Evolutionary conservation across 768 basidiomycete species (phyloP).

Genomic region (Mycena sanguinolenta): DNA sequence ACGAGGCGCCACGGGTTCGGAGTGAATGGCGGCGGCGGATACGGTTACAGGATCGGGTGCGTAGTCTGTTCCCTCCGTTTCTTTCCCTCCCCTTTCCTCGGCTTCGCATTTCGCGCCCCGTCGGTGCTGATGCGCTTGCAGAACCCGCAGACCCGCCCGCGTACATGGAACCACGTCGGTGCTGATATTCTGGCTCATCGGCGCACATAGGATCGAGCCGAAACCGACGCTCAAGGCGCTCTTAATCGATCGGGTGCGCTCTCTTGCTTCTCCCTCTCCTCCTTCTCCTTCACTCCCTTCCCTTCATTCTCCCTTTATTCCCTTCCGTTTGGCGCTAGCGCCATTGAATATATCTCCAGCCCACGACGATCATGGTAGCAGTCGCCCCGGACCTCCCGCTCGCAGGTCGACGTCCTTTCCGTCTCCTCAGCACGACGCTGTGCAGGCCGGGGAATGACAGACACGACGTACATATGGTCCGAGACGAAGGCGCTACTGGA

Average conservation of each 20-base stretch:
- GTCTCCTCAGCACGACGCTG: constrained; percentile 75
- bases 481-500: constrained; percentile 68
- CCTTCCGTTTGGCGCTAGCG: constrained; percentile 67
- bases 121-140: constrained; percentile 45
- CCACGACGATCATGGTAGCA: constrained; percentile 77
- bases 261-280: not conserved
- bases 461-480: constrained; percentile 74
- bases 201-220: constrained; percentile 89
- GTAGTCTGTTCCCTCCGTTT: constrained; percentile 35
- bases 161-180: constrained; percentile 97
- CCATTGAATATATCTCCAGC: constrained; percentile 82
- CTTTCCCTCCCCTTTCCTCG: too few species aligned
- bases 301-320: too few species aligned
- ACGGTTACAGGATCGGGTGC: constrained; percentile 94
- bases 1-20: constrained; percentile 86
- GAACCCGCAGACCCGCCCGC: constrained; percentile 88
- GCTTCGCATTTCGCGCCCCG: not conserved
- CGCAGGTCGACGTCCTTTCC: constrained; percentile 83
- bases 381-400: constrained; percentile 82
- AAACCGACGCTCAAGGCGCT: constrained; percentile 88
- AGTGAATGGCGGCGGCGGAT: constrained; percentile 86
- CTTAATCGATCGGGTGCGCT: not conserved
- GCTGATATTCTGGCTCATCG: constrained; percentile 88
- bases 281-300: not conserved
- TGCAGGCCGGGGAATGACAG: constrained; percentile 74